Base-by-base conservation (phyloP, 1,284 basidiomycete genomes). In the Pseudozyma flocculosa region DNA sequence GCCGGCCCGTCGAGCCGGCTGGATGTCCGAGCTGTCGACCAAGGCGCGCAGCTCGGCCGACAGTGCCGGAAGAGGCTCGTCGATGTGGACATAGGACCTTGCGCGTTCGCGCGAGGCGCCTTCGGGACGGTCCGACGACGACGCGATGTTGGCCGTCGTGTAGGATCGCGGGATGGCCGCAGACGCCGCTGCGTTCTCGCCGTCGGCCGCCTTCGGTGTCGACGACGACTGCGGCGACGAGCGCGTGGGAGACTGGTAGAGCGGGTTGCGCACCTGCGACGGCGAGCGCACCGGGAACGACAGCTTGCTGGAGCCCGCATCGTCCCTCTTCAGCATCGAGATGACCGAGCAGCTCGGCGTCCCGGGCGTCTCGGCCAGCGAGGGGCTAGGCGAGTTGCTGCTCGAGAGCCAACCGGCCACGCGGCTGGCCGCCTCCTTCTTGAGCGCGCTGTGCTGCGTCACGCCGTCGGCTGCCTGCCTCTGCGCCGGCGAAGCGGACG, bases 381-480 rank as follows among this genome's bases (percentile, higher is more conserved):
- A 55, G 1, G 53, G 26, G 32, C 51, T 56, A 8, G 54, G 53
- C 23, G 53, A 60, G n/a, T 44, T 26, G 11, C 60, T 45, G 10
- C 50, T 58, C 19, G 59, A 56, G 5, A 72, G 64, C 70, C 70
- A 72, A 39, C 66, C 70, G 15, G 48, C 59, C 29, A 72, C 58
- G 15, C 68, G 68, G 24, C 51, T 36, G 15, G 70, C 68, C 8
- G 69, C 69, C 29, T 68, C 51, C 32, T 56, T 50, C 29, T 65
- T 56, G 14, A 72, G 61, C 40, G 49, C 48, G 11, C 61, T 19
- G 19, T 41, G 41, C 44, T 58, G 51, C 21, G 17, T 24, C 3
- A 36, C 29, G 23, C 50, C 54, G 30, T 57, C 45, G n/a, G 26
- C 40, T 37, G 50, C 11, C 26, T 29, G 26, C 26, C 26, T 29